Evolutionary conservation across 2,329 filamentous ascomycete genomes (phyloP).

Genomic region (Epicoccum nigrum): DNA sequence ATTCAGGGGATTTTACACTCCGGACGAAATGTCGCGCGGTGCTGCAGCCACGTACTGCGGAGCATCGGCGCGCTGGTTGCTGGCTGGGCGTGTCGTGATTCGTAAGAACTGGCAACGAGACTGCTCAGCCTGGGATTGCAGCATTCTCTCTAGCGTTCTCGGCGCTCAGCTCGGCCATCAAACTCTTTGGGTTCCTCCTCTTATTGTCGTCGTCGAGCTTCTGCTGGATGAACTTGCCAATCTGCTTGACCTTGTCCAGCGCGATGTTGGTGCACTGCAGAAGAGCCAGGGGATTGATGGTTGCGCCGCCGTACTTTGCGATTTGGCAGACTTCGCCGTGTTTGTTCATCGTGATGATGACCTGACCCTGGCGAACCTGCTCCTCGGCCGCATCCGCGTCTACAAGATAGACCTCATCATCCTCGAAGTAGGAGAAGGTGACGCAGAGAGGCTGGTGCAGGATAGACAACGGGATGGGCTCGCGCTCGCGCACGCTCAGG

Average conservation of each 20-base stretch:
- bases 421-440: slow-evolving; percentile 84
- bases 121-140: slow-evolving; percentile 11
- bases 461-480: slow-evolving; percentile 88
- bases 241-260: slow-evolving; percentile 77
- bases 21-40: slow-evolving; percentile 28
- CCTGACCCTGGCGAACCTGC: slow-evolving; percentile 73
- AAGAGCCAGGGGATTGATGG: slow-evolving; percentile 79
- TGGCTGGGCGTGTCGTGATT: slow-evolving; percentile 23
- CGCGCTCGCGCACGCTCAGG: slow-evolving; percentile 82
- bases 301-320: slow-evolving; percentile 83
- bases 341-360: slow-evolving; percentile 84
- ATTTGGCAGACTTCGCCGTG: slow-evolving; percentile 91
- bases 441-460: slow-evolving; percentile 91
- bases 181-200: slow-evolving; percentile 76
- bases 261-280: slow-evolving; percentile 78
- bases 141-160: slow-evolving; percentile 77
- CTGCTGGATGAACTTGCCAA: slow-evolving; percentile 74
- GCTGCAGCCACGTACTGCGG: neutral
- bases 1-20: slow-evolving; percentile 2
- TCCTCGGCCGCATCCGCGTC: slow-evolving; percentile 78
- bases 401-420: slow-evolving; percentile 72
- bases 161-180: slow-evolving; percentile 78
- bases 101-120: slow-evolving; percentile 11
- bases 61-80: slow-evolving; percentile 5
- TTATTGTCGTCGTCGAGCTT: slow-evolving; percentile 79